Evolutionary conservation across 208 protist species (phyloP).

Genomic region (Wallacemonas sp.): DNA sequence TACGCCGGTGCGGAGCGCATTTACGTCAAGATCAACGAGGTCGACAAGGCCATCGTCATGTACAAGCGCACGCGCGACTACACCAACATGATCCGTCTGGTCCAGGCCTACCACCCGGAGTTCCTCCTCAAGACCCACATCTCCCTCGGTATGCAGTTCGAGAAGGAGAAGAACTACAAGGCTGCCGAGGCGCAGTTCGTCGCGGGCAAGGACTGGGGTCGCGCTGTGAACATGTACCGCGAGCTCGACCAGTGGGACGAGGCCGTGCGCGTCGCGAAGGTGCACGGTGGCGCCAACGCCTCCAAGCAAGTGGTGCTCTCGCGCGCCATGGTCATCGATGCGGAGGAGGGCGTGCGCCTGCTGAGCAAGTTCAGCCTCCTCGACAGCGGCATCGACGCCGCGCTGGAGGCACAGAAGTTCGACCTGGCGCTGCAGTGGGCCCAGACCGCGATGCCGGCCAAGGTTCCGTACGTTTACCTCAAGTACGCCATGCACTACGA

Average conservation of each 20-base stretch:
- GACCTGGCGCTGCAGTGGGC: conserved; percentile 95
- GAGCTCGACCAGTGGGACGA: conserved; percentile 97
- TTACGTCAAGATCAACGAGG: conserved; percentile 95
- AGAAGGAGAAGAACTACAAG: conserved; percentile 94
- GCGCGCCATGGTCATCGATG: conserved; percentile 91
- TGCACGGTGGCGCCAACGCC: conserved; percentile 92
- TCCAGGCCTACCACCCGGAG: conserved; percentile 91
- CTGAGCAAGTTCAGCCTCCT: conserved; percentile 95
- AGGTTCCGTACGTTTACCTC: conserved; percentile 96
- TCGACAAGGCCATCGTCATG: conserved; percentile 97
- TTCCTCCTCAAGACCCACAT: conserved; percentile 95
- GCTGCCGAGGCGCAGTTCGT: conserved; percentile 96
- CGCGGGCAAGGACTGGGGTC: conserved; percentile 94
- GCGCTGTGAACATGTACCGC: conserved; percentile 98
- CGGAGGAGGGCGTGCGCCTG: conserved; percentile 94
- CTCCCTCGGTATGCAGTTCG: conserved; percentile 94
- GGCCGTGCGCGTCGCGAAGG: conserved; percentile 96
- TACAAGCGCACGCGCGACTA: conserved; percentile 93
- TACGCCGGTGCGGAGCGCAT: conserved; percentile 96
- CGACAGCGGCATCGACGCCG: conserved; percentile 95
- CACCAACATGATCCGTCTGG: conserved; percentile 95
- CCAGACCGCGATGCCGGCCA: conserved; percentile 85
- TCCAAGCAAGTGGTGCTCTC: conserved; percentile 95
- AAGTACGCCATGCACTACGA: conserved; percentile 98
- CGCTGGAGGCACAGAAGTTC: conserved; percentile 93